These are phyloP conservation scores for Calonectria ilicicola DNA, from an alignment of 2,329 filamentous ascomycete species.

Conservation along the genomic window DNA sequence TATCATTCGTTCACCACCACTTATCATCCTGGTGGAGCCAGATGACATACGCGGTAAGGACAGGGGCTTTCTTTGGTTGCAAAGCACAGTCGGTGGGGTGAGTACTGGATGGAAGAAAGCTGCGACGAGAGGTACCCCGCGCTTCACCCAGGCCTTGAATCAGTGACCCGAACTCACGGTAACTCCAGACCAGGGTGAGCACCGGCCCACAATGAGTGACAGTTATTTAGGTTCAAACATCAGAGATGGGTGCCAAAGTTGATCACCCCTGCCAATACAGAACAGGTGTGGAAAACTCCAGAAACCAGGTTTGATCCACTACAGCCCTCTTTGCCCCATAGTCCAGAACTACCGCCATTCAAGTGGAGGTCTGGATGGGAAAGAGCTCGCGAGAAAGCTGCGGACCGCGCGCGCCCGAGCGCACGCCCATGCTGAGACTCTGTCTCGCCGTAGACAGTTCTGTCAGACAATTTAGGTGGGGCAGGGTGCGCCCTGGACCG, in stretches of 20 bases:
- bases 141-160: neutral
- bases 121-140: neutral
- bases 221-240: neutral
- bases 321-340: neutral
- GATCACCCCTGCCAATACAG: neutral
- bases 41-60: neutral
- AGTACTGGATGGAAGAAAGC: neutral
- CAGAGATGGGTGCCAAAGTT: neutral
- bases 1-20: neutral
- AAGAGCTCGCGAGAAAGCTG: neutral
- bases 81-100: neutral
- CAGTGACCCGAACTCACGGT: neutral
- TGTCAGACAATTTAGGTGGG: neutral
- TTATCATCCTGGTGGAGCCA: neutral
- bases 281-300: neutral
- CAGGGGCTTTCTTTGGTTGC: neutral
- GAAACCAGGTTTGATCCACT: neutral
- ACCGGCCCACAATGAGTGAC: neutral
- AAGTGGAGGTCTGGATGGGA: neutral
- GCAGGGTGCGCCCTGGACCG: neutral
- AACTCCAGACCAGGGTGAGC: neutral
- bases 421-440: neutral
- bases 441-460: neutral
- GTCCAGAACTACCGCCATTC: neutral
- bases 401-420: neutral